phyloP scores from a whole-genome alignment of 1,139 yeast species.

The Magnusiomyces fungicola region DNA sequence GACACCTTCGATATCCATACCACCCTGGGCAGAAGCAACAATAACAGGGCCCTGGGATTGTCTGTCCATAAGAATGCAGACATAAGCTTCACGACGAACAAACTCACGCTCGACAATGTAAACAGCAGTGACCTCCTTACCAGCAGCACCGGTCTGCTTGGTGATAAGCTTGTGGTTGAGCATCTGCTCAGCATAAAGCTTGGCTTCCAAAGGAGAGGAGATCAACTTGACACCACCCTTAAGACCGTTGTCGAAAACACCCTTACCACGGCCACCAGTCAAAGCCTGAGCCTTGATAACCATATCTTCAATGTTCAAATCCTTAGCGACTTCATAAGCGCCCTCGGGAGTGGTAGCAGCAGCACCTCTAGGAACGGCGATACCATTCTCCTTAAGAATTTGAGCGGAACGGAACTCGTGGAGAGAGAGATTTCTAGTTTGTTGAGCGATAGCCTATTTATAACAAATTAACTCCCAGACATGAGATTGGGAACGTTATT shows the following conservation, averaged over 20 bases:
- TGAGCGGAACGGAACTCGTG: constrained; percentile 97
- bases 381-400: constrained; percentile 69
- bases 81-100: constrained; percentile 89
- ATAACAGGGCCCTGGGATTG: constrained; percentile 82
- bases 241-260: constrained; percentile 91
- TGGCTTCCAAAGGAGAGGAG: constrained; percentile 79
- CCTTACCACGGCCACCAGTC: constrained; percentile 99
- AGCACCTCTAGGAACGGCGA: constrained; percentile 85
- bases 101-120: constrained; percentile 93
- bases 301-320: constrained; percentile 61
- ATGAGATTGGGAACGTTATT: background rate
- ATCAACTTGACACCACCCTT: constrained; percentile 96
- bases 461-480: background rate
- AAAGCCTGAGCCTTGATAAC: constrained; percentile 97
- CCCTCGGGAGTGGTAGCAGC: constrained; percentile 89
- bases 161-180: constrained; percentile 88
- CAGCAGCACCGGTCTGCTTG: constrained; percentile 96
- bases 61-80: constrained; percentile 94
- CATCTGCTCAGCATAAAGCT: constrained; percentile 82
- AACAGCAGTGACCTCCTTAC: constrained; percentile 95
- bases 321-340: constrained; percentile 73
- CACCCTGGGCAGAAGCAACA: constrained; percentile 97
- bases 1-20: constrained; percentile 99
- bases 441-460: constrained; percentile 10
- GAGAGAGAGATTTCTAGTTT: constrained; percentile 63